These are phyloP conservation scores for Candida dubliniensis DNA, from an alignment of 1,139 yeast species.

Conservation along the genomic window DNA sequence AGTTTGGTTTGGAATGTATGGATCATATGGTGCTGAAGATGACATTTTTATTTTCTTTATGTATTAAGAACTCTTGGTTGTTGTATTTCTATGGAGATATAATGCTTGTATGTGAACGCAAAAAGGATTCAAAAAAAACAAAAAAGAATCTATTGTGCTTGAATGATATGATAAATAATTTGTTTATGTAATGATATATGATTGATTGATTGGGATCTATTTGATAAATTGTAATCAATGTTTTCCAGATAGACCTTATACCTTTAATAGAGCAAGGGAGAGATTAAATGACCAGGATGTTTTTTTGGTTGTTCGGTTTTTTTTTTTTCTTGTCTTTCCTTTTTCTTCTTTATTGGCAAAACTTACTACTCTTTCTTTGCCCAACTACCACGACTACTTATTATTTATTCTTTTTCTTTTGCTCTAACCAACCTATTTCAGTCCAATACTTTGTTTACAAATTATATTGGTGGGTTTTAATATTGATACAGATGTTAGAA, in stretches of 20 bases:
- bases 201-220: too few relatives aligned
- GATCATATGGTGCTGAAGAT: slow-evolving; percentile 86
- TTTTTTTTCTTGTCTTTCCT: background rate
- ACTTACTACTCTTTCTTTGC: background rate
- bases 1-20: slow-evolving; percentile 72
- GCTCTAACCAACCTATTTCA: too few relatives aligned
- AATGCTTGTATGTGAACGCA: background rate
- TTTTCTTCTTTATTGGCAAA: background rate
- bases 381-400: background rate
- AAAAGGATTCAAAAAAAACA: background rate
- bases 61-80: background rate
- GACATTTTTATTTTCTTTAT: slow-evolving; percentile 49
- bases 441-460: background rate
- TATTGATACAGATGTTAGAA: background rate
- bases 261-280: background rate
- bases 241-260: too few relatives aligned
- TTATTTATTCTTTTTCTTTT: background rate
- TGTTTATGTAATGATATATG: too few relatives aligned
- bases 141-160: background rate
- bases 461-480: background rate
- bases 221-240: too few relatives aligned
- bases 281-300: background rate
- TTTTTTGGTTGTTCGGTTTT: background rate
- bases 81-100: background rate
- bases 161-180: background rate